phyloP scores from a whole-genome alignment of 768 basidiomycete genomes.

The Hygrophoropsis aurantiaca region DNA sequence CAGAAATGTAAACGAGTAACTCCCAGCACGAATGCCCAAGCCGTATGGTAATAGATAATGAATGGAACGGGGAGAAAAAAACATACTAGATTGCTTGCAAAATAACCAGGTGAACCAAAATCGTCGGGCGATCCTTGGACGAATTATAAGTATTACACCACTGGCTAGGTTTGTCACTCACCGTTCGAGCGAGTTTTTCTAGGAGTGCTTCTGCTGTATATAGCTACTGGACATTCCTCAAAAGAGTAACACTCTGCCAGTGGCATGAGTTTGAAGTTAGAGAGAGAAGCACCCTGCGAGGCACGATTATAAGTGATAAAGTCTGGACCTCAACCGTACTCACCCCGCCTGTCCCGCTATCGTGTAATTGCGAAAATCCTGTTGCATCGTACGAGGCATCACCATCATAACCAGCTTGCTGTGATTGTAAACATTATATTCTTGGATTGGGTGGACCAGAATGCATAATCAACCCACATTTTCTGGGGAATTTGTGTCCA shows the following conservation, averaged over 20 bases:
- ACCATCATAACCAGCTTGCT: conserved; percentile 42
- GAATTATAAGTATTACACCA: not conserved
- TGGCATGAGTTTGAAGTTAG: conserved; percentile 63
- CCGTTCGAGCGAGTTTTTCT: conserved; percentile 53
- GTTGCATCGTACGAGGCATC: conserved; percentile 36
- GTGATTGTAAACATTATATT: not conserved
- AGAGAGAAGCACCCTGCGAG: conserved; percentile 41
- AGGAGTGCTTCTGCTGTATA: conserved; percentile 43
- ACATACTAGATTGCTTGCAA: conserved; percentile 56
- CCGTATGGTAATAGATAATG: too few species aligned
- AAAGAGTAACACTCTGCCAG: conserved; percentile 51
- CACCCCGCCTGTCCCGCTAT: conserved; percentile 56
- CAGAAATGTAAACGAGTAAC: too few species aligned
- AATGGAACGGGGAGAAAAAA: not conserved
- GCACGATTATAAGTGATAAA: not conserved
- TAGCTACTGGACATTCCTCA: conserved; percentile 50
- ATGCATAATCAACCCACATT: conserved; percentile 38
- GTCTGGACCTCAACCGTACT: conserved; percentile 11
- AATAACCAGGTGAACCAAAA: conserved; percentile 64
- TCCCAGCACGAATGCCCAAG: not conserved
- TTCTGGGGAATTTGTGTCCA: conserved; percentile 66
- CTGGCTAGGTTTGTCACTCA: conserved; percentile 19
- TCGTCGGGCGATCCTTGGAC: conserved; percentile 55
- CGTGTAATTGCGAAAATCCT: conserved; percentile 63
- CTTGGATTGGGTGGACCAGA: not conserved